Evolutionary conservation across 345 rosid genomes (phyloP), one percentile per base, ranked within the genome.

Genomic region (Sisymbrium altissimum): DNA sequence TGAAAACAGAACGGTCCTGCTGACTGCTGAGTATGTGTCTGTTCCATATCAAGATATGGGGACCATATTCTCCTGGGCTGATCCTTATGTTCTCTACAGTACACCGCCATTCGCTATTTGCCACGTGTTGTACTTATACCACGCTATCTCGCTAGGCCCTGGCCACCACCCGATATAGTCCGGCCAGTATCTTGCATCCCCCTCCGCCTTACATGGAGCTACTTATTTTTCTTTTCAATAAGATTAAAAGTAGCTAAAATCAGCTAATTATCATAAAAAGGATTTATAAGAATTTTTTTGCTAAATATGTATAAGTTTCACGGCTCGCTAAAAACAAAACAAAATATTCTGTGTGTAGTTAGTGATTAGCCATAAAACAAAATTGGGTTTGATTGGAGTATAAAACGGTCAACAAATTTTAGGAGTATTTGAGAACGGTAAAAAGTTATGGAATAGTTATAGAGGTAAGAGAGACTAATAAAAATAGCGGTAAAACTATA

Each of bases 31-130:
- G 23, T 52, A n/a, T 60, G 71, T 21, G 46, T 67, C 63, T 40
- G 55, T 60, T 68, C 68, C 68, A 61, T 41, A 68, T 68, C 56
- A 68, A 68, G 68, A 58, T 21, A 25, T 45, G 48, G 71, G 69
- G 74, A 68, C 73, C 63, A 68, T 59, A 60, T 29, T 75, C 78
- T 41, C 44, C 78, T 75, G 79, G 1, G 40, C 0, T 66, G 68
- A 43, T 75, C 73, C 55, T 33, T 52, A 30, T 46, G 30, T 36
- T 67, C 18, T n/a, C 62, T n/a, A 75, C 46, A 8, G 59, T 75
- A 49, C 55, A 59, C 54, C 55, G 32, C 73, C 68, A 67, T 2
- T 67, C 13, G n/a, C 0, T 5, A 0, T 18, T 9, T 8, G 38
- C 30, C 77, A 64, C 77, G 65, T 62, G 63, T 52, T 1, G 1